These are phyloP conservation scores for Sarocladium strictum DNA, from an alignment of 2,329 filamentous ascomycete species.

Conservation along the genomic window DNA sequence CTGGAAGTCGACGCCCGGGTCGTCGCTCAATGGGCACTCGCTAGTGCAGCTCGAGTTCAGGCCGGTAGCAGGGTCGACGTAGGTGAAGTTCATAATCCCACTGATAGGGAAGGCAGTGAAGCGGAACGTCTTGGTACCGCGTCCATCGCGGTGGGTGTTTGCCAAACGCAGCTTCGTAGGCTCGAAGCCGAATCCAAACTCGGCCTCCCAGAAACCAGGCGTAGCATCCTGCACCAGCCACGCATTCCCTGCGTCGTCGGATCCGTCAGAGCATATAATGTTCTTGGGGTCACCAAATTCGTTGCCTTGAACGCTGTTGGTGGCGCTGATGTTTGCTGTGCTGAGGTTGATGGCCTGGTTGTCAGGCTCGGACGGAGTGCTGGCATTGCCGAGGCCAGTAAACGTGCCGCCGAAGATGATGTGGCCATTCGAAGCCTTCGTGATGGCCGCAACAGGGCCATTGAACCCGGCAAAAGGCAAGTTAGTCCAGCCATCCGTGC, in stretches of 20 bases:
- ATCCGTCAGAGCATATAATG: conserved; percentile 68
- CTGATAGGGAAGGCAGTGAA: conserved; percentile 80
- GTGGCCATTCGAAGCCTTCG: conserved; percentile 71
- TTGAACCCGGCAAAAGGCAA: conserved; percentile 93
- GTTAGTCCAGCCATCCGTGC: conserved; percentile 64
- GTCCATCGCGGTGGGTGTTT: conserved; percentile 79
- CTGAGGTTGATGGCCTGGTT: conserved; percentile 79
- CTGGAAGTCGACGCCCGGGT: conserved; percentile 62
- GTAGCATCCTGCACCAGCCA: conserved; percentile 72
- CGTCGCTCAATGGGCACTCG: conserved; percentile 75
- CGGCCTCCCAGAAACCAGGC: conserved; percentile 76
- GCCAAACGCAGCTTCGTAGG: conserved; percentile 83
- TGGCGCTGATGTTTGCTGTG: conserved; percentile 66
- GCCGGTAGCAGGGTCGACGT: conserved; percentile 68
- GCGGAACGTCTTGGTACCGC: conserved; percentile 82
- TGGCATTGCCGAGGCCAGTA: conserved; percentile 78
- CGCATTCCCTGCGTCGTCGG: conserved; percentile 66
- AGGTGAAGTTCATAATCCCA: conserved; percentile 95
- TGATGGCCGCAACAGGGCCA: conserved; percentile 81
- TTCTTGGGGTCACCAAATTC: conserved; percentile 73
- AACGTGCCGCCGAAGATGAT: conserved; percentile 92
- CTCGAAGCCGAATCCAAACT: conserved; percentile 76
- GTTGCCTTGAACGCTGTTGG: conserved; percentile 51
- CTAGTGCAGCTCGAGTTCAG: conserved; percentile 68
- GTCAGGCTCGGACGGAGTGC: conserved; percentile 59